Conservation (phyloP, 2,329 filamentous ascomycete genomes). For the Penicillium digitatum region DNA sequence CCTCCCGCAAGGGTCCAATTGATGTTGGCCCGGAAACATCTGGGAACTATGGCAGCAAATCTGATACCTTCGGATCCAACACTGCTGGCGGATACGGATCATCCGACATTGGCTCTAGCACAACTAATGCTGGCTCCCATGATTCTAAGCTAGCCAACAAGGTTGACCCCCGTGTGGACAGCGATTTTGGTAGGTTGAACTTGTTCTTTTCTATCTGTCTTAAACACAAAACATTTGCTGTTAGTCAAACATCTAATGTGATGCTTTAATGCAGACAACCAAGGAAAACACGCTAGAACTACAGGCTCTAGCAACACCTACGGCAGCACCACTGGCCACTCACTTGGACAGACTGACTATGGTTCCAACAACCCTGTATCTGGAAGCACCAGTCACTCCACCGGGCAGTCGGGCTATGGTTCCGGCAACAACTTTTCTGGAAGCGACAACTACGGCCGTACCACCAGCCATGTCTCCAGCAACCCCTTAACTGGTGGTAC, state of each 20-base stretch:
- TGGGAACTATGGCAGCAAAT: background rate
- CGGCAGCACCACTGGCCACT: background rate
- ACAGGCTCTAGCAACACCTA: background rate
- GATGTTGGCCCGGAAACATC: background rate
- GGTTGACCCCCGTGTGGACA: constrained; percentile 45
- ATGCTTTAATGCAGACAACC: background rate
- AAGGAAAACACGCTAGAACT: background rate
- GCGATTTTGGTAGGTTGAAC: constrained; percentile 15
- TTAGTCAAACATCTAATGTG: background rate
- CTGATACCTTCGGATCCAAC: background rate
- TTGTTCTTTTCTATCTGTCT: background rate
- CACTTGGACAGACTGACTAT: background rate
- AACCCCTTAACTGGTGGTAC: background rate
- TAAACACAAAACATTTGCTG: background rate
- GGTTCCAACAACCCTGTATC: background rate
- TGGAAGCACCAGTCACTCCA: background rate
- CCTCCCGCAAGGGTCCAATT: constrained; percentile 1
- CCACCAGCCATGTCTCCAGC: background rate
- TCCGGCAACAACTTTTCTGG: background rate
- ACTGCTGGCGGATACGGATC: constrained; percentile 10
- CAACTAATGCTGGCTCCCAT: constrained; percentile 39
- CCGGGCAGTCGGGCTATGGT: background rate
- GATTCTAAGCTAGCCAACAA: constrained; percentile 47
- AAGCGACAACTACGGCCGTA: background rate
- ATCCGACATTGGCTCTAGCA: constrained; percentile 7